Base-by-base conservation (phyloP, 2,329 filamentous ascomycete species). In the Aspergillus clavatus region DNA sequence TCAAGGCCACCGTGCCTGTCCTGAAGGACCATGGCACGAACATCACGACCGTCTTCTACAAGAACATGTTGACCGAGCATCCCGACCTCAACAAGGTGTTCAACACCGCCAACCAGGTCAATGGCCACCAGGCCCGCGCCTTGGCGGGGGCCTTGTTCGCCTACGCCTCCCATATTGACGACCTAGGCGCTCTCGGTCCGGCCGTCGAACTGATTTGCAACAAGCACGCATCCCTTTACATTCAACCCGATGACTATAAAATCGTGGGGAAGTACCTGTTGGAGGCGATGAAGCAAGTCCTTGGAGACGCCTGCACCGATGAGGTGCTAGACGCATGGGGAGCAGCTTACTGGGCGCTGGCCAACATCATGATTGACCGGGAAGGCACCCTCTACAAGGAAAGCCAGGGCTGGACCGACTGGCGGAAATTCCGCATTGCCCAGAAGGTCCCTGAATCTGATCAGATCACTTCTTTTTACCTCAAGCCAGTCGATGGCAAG, bases 11-110 rank as follows among this genome's bases (percentile, higher is more conserved):
- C 5, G 79, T 87, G 47, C 86, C 86, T 2, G 76, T 83, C 26
- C 75, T 89, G 3, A 76, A 76, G 18, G 74, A 83, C 50, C 80
- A 88, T 60, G 86, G 86, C 60, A 75, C 78, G 51, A 73, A 75
- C 50, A 86, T 89, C 63, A 83, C 84, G 5, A 75, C 74, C n/a
- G 75, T 78, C 53, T 89, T 90, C 72, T 89, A 90, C 73, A 73
- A 74, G 50, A 82, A 80, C 59, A 79, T 89, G 73, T 72, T 89
- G 19, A 61, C 62, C 8, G 79, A 80, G 29, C 74, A 87, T 48
- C 84, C 84, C 0, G 76, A 81, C 36, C 77, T 89, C 24, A 79
- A 82, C 56, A 77, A 82, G 64, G 73, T 84, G 66, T 89, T 89
- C 76, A 89, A 88, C 65, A 72, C 78, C 40, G 77, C 82, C 5